Evolutionary conservation across 1,139 yeast species (phyloP), one percentile per base, ranked within the genome.

Genomic region (Pichia sp.): DNA sequence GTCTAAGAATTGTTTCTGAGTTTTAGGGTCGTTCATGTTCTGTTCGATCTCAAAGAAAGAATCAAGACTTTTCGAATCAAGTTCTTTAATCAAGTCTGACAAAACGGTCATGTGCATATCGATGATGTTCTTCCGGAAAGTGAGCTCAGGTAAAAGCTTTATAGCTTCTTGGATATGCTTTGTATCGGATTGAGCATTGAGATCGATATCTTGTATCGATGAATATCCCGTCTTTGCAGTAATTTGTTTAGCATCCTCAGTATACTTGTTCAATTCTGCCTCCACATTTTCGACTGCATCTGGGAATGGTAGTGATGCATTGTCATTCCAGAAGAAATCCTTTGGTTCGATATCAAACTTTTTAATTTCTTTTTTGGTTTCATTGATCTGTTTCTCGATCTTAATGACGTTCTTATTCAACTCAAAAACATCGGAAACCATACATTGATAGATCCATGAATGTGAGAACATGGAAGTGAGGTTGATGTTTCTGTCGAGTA

Each of bases 91-190:
- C 39, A 91, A 65, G 9, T 91, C 74, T 6, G 96, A 86, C 47
- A 94, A 77, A 30, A 91, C 88, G 53, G 87, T 88, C 96, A 91
- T 91, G 62, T 91, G 99, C 81, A 85, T 84, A 60, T 91, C 99
- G 50, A 91, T 78, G 17, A 88, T 77, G 36, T 78, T 71, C 58
- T 91, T 91, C 49, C 94, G 74, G 9, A 88, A 86, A 0, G 97
- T 86, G 45, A 91, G 67, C 58, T 86, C 94, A 2, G 98, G 98
- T 40, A 91, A 69, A 23, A 88, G 88, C 38, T 87, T 88, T 29
- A 91, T 88, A 5, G 96, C 96, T 48, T 77, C 85, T 58, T 81
- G 91, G 34, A 86, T 80, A 53, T 83, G 81, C 37, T 80, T 66
- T 6, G 94, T 86, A 47, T 81, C 85, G 28, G 73, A 72, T 23